Percentiles rank a stretch among this genome's conserved stretches.
Conservation (phyloP, 2,329 filamentous ascomycete species). For the Trichophyton verrucosum region DNA sequence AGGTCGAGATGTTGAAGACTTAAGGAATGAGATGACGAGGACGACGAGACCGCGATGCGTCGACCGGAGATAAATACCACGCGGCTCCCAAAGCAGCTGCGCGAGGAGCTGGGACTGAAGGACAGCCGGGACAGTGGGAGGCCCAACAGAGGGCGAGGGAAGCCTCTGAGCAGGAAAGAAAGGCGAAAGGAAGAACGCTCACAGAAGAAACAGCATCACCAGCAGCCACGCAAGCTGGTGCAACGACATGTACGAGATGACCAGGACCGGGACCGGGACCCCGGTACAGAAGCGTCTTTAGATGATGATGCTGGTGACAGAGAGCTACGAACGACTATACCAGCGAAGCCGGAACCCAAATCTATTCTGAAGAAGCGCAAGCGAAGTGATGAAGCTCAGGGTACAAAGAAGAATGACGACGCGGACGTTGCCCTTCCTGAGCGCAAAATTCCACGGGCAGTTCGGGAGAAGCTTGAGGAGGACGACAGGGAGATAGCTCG, state of each 20-base stretch:
- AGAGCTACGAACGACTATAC: constrained; percentile 15
- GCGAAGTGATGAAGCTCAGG: constrained; percentile 12
- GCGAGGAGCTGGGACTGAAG: constrained; percentile 29
- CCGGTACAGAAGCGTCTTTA: constrained; percentile 14
- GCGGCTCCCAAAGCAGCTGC: constrained; percentile 28
- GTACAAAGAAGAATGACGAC: constrained; percentile 20
- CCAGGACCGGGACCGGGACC: constrained; percentile 1
- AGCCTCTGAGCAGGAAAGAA: constrained; percentile 44
- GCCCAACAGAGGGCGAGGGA: constrained; percentile 17
- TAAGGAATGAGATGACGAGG: not conserved
- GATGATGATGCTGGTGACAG: constrained; percentile 22
- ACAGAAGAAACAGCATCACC: constrained; percentile 43
- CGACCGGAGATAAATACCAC: constrained; percentile 32
- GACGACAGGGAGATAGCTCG: constrained; percentile 84
- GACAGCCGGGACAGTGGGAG: constrained; percentile 15
- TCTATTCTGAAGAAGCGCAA: constrained; percentile 28
- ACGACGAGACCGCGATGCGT: constrained; percentile 20
- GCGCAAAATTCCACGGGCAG: constrained; percentile 23
- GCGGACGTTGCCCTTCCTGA: not conserved
- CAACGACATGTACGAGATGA: constrained; percentile 2
- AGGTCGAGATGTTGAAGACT: not conserved
- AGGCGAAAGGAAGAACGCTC: constrained; percentile 53
- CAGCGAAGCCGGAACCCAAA: constrained; percentile 17
- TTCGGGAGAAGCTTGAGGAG: constrained; percentile 55
- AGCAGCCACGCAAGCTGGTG: constrained; percentile 4